Base-by-base conservation (phyloP, 306 rosid genomes). In the Malus fusca region DNA sequence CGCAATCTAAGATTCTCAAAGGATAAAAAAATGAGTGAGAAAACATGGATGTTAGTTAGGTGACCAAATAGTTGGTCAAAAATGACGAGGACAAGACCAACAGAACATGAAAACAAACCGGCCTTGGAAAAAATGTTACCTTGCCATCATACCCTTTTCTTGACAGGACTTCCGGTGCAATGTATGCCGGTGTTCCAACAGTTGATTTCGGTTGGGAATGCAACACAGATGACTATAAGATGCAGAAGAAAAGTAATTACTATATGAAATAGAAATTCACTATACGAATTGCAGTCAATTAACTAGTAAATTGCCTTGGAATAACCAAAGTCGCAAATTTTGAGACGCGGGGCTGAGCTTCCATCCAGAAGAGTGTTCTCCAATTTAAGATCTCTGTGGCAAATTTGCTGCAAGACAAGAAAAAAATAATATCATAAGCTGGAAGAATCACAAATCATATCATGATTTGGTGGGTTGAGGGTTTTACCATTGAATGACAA, bases 151-250 rank as follows among this genome's bases (percentile, higher is more conserved):
- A 96, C 79, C 86, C 94, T 75, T 82, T 89, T 77, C 87, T 88
- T 74, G 97, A 90, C 63, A 96, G 82, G 72, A 96, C 93, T 83
- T 96, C 99, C 5, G 98, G 99, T 46, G 99, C 99, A 76, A 96
- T 96, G 69, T 96, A 96, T 30, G 99, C 99, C 8, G 99, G 99
- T 74, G 99, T 96, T 83, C 99, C 99, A 53, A 96, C 99, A 0
- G 99, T 92, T 22, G 99, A 96, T 89, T 96, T 96, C 33, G 99
- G 99, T 80, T 96, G 99, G 44, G 99, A 96, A 84, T 96, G 98
- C 66, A 96, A 80, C 79, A 92, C 96, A 52, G 99, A 92, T 58
- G 99, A 96, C 99, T 96, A 86, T 43, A 81, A 58, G 78, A 70
- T 51, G 28, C 61, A 68, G 44, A 37, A 82, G 14, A 70, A 65